Evolutionary conservation across 75 land plant species (phyloP).

Genomic region (Ceratopteris richardii): DNA sequence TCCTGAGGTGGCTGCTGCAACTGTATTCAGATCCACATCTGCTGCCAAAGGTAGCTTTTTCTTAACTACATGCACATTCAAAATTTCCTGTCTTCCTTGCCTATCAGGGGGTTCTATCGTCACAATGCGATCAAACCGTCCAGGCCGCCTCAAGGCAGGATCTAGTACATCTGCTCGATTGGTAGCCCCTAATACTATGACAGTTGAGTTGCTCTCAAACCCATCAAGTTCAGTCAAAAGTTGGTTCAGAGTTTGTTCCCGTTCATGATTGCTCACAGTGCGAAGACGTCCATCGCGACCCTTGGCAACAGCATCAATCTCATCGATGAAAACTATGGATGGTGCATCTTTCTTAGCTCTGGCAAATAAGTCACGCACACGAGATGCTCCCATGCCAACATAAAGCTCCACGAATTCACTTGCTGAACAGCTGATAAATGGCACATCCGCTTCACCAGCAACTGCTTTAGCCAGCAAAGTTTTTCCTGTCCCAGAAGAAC

Average conservation of each 20-base stretch:
- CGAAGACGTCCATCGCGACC: constrained; percentile 96
- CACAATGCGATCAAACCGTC: constrained; percentile 97
- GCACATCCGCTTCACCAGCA: too few species aligned
- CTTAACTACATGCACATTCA: constrained; percentile 76
- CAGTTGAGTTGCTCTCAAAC: too few species aligned
- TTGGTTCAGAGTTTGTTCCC: constrained; percentile 96
- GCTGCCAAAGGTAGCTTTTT: too few species aligned
- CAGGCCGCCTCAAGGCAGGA: constrained; percentile 93
- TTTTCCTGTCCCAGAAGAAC: too few species aligned
- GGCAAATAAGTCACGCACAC: constrained; percentile 94
- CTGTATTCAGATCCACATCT: constrained; percentile 61
- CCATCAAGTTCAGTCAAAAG: constrained; percentile 97
- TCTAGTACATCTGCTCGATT: constrained; percentile 95
- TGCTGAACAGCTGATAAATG: constrained; percentile 94
- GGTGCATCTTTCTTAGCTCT: constrained; percentile 99
- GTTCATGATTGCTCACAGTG: constrained; percentile 93
- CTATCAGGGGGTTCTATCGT: constrained; percentile 93
- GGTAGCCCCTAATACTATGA: constrained; percentile 98
- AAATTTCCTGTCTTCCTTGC: constrained; percentile 79
- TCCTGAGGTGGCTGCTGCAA: constrained; percentile 92
- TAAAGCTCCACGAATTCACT: constrained; percentile 97
- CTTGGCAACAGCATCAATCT: constrained; percentile 99
- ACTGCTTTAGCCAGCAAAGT: too few species aligned
- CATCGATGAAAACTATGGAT: too few species aligned
- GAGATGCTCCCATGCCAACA: constrained; percentile 99